Base-by-base conservation (phyloP, 352 stramenopile genomes). In the Phytophthora brassicae region DNA sequence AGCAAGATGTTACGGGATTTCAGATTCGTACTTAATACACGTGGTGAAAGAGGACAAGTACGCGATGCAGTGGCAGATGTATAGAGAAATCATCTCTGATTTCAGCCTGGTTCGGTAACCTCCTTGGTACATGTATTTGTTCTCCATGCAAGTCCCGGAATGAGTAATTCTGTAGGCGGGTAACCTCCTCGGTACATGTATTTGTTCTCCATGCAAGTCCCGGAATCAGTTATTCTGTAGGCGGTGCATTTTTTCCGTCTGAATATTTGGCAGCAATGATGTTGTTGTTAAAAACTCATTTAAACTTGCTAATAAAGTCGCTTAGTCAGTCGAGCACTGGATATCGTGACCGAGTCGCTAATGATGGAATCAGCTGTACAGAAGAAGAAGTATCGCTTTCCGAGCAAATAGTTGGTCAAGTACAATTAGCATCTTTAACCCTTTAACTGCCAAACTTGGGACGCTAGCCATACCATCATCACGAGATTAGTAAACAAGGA, bases 1-100 rank as follows among this genome's bases (percentile, higher is more conserved):
- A 88, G 48, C 16, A 88, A 60, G 31, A 88, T 76, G 49, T 86
- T 86, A 36, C 75, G 75, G 1, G 71, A 46, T 85, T 71, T n/a
- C n/a, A n/a, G n/a, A n/a, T n/a, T n/a, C n/a, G n/a, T n/a, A n/a
- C n/a, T n/a, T n/a, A 5, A 67, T 29, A 6, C 56, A 50, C 17
- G 63, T 48, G 17, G 29, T 24, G 2, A 71, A 41, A 19, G 63
- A 71, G 57, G 66, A 57, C 2, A 71, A 29, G 22, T 71, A 71
- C 4, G 58, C 49, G 8, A 72, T 47, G 13, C 55, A 67, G 3
- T 77, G 58, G n/a, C 61, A 69, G 14, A 83, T 52, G 45, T 79
- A 68, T 8, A 80, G 26, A 0, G 74, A 71, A 12, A 78, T 64
- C 1, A 16, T 52, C 12, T 60, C 24, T 2, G 9, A 17, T 16